Percentiles rank a stretch among this genome's conserved stretches.
Evolutionary conservation across 495 filamentous ascomycete genomes (phyloP).

Genomic region (Ramalina intermedia): DNA sequence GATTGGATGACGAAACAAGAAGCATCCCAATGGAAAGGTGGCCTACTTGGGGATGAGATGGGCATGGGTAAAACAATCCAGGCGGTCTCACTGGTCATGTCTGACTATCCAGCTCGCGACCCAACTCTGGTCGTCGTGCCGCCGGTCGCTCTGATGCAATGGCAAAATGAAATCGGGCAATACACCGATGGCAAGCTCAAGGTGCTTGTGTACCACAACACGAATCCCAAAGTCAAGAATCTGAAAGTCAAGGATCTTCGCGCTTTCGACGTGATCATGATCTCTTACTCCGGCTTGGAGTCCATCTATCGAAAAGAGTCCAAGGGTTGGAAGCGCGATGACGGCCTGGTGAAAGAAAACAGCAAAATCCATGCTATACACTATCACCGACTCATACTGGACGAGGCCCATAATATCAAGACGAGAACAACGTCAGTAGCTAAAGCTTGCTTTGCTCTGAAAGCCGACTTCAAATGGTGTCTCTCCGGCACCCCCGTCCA

Average conservation of each 20-base stretch:
- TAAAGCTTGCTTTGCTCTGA: conserved; percentile 83
- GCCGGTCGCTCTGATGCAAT: conserved; percentile 93
- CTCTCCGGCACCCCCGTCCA: conserved; percentile 89
- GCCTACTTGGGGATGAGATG: conserved; percentile 91
- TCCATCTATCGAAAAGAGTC: conserved; percentile 83
- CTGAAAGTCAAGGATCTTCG: conserved; percentile 57
- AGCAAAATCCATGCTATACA: conserved; percentile 72
- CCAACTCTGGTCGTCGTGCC: conserved; percentile 85
- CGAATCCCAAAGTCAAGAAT: conserved; percentile 67
- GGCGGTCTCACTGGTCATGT: conserved; percentile 93
- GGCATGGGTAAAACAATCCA: conserved; percentile 98
- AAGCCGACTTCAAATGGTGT: conserved; percentile 83
- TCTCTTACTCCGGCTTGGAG: conserved; percentile 88
- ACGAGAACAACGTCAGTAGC: conserved; percentile 57
- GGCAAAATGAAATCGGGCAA: conserved; percentile 81
- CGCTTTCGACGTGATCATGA: conserved; percentile 83
- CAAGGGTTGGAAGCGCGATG: conserved; percentile 73
- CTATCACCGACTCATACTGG: conserved; percentile 84
- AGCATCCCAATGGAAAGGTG: conserved; percentile 68
- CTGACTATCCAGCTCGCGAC: conserved; percentile 68
- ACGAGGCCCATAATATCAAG: conserved; percentile 96
- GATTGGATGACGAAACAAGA: conserved; percentile 91
- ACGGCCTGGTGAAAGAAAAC: conserved; percentile 62
- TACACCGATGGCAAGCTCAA: conserved; percentile 84
- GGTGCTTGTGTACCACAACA: conserved; percentile 78